Base-by-base conservation (phyloP, 2,329 filamentous ascomycete genomes). In the Epichloe sylvatica region DNA sequence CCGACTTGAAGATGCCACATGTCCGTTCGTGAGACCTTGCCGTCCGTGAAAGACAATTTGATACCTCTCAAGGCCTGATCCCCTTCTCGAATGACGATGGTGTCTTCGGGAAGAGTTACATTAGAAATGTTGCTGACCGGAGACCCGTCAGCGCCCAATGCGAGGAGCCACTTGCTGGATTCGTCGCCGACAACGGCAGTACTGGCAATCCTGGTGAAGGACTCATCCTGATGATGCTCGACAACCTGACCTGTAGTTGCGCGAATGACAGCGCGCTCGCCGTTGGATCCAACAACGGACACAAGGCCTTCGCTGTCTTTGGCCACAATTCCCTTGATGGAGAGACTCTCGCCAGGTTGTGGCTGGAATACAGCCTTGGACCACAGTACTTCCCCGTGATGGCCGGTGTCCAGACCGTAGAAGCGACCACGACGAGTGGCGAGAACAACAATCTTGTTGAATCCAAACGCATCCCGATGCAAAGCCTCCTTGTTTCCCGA, bases 371-470 rank as follows among this genome's bases (percentile, higher is more conserved):
- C 78, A 54, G 83, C 76, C 44, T 77, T 72, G 43, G 78, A 83
- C 92, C 92, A 97, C 17, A 86, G 67, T 9, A 95, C 71, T 36
- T 74, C 74, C 4, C 89, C 89, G 12, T 83, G 74, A 52, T 81
- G 82, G 23, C 82, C 86, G 35, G 83, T 80, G 64, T 95, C 83
- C 19, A 98, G 70, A 3, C 83, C 87, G 56, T 90, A 84, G 17
- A 97, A 69, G 55, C 85, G 82, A 13, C 90, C 90, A 50, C 81
- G 82, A 49, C 79, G 75, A 2, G 90, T 95, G 5, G 84, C 89
- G 46, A 95, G 71, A 51, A 96, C 73, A 5, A 90, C 77, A 34
- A 91, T 70, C 67, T 95, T 94, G 64, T 86, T 83, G 67, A 96
- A 91, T 4, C 91, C 91, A 64, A 97, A 97, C 38, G 75, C 79